Percentiles rank a stretch among this genome's conserved stretches.
Conservation (phyloP, 75 land plant genomes). For the Sequoiadendron giganteum region DNA sequence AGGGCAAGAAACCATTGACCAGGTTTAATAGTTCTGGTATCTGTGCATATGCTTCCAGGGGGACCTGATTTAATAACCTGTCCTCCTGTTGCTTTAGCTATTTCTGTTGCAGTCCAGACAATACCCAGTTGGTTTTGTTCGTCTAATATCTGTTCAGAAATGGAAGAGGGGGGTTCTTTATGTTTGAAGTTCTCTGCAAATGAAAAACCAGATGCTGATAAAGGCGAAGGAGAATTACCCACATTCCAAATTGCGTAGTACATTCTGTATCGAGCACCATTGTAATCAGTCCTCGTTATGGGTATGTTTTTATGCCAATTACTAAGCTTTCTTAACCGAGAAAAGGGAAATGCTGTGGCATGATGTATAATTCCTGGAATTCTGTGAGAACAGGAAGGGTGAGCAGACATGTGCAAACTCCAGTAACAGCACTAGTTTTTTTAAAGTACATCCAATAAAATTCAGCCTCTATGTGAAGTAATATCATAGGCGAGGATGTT, state of each 20-base stretch:
- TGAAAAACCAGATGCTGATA: neutral
- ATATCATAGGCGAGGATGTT: too few relatives aligned
- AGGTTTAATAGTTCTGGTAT: conserved; percentile 28
- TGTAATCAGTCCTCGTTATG: neutral
- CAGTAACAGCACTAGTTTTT: neutral
- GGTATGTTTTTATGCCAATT: neutral
- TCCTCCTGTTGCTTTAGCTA: conserved; percentile 40
- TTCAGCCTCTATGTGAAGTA: too few relatives aligned
- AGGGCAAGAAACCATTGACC: conserved; percentile 56
- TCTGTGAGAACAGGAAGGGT: neutral
- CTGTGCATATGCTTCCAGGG: conserved; percentile 50
- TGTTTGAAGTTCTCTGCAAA: neutral
- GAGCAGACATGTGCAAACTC: neutral
- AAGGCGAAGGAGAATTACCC: neutral
- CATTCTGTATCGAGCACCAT: neutral
- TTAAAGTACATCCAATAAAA: too few relatives aligned
- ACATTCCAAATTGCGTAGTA: too few relatives aligned
- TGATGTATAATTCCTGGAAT: neutral
- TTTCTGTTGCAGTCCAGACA: conserved; percentile 30
- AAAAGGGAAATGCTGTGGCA: neutral
- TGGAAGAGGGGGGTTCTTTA: neutral
- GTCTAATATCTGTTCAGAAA: neutral
- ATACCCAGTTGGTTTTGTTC: conserved; percentile 5
- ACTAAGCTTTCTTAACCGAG: neutral
- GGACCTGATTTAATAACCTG: conserved; percentile 22